Conservation (phyloP, 352 stramenopile genomes). For the Phytopythium chamaehyphon region DNA sequence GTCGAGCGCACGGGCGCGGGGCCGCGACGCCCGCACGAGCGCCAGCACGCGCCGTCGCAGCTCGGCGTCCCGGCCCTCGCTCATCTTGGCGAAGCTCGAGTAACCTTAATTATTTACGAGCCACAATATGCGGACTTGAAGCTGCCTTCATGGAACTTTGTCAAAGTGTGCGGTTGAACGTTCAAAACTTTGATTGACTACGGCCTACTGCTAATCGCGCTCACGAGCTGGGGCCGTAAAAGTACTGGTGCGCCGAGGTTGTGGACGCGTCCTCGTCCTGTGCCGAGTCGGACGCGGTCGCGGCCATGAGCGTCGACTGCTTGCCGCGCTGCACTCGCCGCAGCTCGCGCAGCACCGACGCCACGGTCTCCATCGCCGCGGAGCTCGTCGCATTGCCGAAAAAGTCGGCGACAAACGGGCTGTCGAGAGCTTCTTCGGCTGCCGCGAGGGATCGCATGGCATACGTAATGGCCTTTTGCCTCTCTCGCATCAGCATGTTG, state of each 20-base stretch:
- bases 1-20: background rate
- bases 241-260: constrained; percentile 25
- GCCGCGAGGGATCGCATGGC: constrained; percentile 26
- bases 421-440: constrained; percentile 39
- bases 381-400: constrained; percentile 25
- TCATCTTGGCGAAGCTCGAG: too few relatives aligned
- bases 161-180: too few relatives aligned
- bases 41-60: constrained; percentile 20
- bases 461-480: constrained; percentile 25
- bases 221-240: constrained; percentile 20
- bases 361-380: constrained; percentile 18
- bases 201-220: background rate
- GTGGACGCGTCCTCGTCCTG: constrained; percentile 5
- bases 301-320: constrained; percentile 27
- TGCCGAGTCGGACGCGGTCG: constrained; percentile 11
- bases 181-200: too few relatives aligned
- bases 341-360: constrained; percentile 22
- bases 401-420: constrained; percentile 23
- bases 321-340: constrained; percentile 38
- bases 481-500: constrained; percentile 12
- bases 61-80: background rate
- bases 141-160: too few relatives aligned
- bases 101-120: too few relatives aligned
- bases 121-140: too few relatives aligned
- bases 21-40: constrained; percentile 12